These are phyloP conservation scores for Rhizopogon vesiculosus DNA, from an alignment of 768 basidiomycete species.

Conservation along the genomic window DNA sequence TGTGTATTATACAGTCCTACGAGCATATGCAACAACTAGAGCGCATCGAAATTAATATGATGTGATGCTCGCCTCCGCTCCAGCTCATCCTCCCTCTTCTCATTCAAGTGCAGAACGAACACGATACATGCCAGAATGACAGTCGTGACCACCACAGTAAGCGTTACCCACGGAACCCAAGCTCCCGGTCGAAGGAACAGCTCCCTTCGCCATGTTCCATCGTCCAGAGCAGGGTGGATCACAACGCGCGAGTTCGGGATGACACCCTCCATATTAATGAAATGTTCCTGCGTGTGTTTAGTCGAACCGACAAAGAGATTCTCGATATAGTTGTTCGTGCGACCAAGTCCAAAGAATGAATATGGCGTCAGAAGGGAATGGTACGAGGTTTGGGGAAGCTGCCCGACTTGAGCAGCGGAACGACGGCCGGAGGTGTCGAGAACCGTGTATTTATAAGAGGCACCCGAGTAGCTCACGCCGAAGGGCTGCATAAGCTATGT, in stretches of 20 bases:
- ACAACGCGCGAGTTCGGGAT: constrained; percentile 97
- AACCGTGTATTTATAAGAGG: constrained; percentile 95
- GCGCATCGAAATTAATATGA: constrained; percentile 95
- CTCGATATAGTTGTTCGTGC: constrained; percentile 99
- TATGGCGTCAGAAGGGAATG: constrained; percentile 89
- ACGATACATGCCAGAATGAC: constrained; percentile 76
- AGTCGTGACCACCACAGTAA: constrained; percentile 75
- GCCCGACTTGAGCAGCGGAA: constrained; percentile 90
- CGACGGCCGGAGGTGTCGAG: constrained; percentile 86
- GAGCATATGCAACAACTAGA: constrained; percentile 37
- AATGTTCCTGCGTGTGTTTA: constrained; percentile 64
- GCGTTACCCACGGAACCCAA: constrained; percentile 98
- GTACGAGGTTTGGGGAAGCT: constrained; percentile 91
- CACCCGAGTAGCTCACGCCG: constrained; percentile 92
- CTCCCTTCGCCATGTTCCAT: constrained; percentile 73
- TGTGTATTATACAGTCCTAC: constrained; percentile 3
- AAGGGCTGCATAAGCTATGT: constrained; percentile 56
- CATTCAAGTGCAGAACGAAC: constrained; percentile 82
- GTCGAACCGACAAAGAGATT: constrained; percentile 96
- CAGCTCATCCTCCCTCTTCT: constrained; percentile 95
- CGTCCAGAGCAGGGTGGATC: constrained; percentile 71
- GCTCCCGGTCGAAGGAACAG: constrained; percentile 91
- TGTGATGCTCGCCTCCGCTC: constrained; percentile 87
- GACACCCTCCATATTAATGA: constrained; percentile 92
- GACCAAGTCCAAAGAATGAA: constrained; percentile 92